Base-by-base conservation (phyloP, 2,329 filamentous ascomycete species). In the Nannizziopsis arthrosporioides region DNA sequence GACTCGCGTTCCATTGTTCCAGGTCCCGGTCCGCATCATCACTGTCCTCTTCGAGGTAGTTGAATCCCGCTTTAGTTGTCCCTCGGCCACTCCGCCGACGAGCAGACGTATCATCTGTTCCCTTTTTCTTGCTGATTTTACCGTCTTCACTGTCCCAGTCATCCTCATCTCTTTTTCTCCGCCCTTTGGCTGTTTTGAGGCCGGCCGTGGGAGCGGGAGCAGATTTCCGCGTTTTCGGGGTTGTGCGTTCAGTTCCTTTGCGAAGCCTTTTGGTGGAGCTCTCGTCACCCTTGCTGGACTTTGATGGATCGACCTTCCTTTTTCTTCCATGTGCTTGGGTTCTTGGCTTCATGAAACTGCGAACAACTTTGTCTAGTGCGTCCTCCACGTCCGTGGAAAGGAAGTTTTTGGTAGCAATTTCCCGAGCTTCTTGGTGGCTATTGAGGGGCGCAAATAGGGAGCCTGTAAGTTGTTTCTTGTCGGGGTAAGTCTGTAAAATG, bases 321-420 rank as follows among this genome's bases (percentile, higher is more conserved):
- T 71, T 70, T 56, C 66, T 67, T 37, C 50, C 55, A 15, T 57
- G 10, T 8, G 18, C 12, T 39, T 61, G 59, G 54, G 61, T 65
- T 66, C 73, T 78, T 27, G 70, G 71, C 71, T 82, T 87, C 63
- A 93, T 69, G 12, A 69, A 70, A 36, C 64, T 81, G 57, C 81
- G 80, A 51, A 95, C 85, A 40, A 88, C 65, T 15, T 81, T 78
- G 55, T 95, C 89, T 22, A 96, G 72, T 47, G 77, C 74, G 51
- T 89, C 83, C 36, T 86, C 83, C 14, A 85, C 66, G 18, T 82
- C 83, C 11, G 88, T 82, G 1, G 86, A 82, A 9, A 94, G 75
- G 62, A 84, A 94, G 50, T 84, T 82, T 71, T 84, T 93, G 63
- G 87, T 82, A 0, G 89, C 87, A 59, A 94, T 88, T 58, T 85